A percentile compares a stretch with the other conserved stretches of the same genome.
Evolutionary conservation across 2,329 filamentous ascomycete species (phyloP).

Genomic region (Hypoxylon sp.): DNA sequence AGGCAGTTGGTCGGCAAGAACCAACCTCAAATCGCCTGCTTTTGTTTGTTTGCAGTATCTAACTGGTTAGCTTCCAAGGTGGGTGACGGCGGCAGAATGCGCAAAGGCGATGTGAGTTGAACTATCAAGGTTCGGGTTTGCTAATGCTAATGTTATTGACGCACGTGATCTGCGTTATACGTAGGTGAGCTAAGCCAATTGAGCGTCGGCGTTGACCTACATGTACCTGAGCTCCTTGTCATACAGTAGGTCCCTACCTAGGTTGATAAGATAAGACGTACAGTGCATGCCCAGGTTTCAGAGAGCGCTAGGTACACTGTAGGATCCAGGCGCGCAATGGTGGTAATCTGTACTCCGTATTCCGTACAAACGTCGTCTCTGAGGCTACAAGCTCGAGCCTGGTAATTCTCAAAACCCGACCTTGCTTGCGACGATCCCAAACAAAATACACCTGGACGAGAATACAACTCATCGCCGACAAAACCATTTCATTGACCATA

Average conservation of each 20-base stretch:
- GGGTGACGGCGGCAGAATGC: slow-evolving; percentile 19
- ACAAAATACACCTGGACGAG: slow-evolving; percentile 1
- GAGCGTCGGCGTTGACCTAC: neutral
- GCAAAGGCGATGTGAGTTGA: slow-evolving; percentile 17
- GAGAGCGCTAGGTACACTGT: neutral
- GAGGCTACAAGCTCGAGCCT: slow-evolving; percentile 34
- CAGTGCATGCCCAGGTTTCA: slow-evolving; percentile 9
- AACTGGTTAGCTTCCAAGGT: slow-evolving; percentile 14
- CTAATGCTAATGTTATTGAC: slow-evolving; percentile 2
- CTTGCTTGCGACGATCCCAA: slow-evolving; percentile 25
- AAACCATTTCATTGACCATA: neutral
- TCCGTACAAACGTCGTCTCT: slow-evolving; percentile 1
- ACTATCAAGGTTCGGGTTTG: neutral
- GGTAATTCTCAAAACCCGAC: slow-evolving; percentile 23
- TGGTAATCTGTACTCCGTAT: slow-evolving; percentile 27
- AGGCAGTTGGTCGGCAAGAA: slow-evolving; percentile 8
- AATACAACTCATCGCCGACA: neutral
- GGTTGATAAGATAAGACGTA: neutral
- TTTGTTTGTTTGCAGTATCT: slow-evolving; percentile 31
- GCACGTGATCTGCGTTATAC: slow-evolving; percentile 24
- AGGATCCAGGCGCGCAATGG: slow-evolving; percentile 15
- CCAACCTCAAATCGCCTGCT: slow-evolving; percentile 16
- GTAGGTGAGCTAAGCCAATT: slow-evolving; percentile 12
- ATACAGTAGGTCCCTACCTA: too few relatives aligned
- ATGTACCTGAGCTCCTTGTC: too few relatives aligned